These are phyloP conservation scores for Turritis glabra DNA, from an alignment of 345 rosid species.

Conservation along the genomic window DNA sequence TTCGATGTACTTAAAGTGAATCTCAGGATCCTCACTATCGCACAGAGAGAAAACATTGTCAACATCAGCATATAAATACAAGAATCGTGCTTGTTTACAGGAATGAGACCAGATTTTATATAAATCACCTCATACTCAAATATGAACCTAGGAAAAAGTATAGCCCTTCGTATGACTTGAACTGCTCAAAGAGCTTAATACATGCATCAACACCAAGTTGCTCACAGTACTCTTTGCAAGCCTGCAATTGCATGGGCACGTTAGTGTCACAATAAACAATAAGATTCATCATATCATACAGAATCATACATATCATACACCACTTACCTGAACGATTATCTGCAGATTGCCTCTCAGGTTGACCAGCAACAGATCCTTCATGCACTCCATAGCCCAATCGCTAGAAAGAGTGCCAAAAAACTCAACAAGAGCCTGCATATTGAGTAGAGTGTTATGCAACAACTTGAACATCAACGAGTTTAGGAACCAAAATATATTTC, in stretches of 20 bases:
- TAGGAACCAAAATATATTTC: background rate
- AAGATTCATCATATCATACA: slow-evolving; percentile 7
- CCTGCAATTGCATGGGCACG: slow-evolving; percentile 47
- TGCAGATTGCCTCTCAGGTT: slow-evolving; percentile 95
- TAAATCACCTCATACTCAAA: slow-evolving; percentile 83
- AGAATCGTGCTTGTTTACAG: slow-evolving; percentile 17
- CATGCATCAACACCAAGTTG: slow-evolving; percentile 95
- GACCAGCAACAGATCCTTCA: slow-evolving; percentile 95
- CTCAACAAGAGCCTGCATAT: slow-evolving; percentile 87
- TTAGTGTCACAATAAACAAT: slow-evolving; percentile 21
- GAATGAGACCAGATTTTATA: slow-evolving; percentile 11
- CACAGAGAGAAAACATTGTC: slow-evolving; percentile 21
- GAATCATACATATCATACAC: slow-evolving; percentile 14
- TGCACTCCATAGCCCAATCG: slow-evolving; percentile 99
- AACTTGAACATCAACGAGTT: slow-evolving; percentile 8
- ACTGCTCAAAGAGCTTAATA: slow-evolving; percentile 94
- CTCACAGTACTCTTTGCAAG: slow-evolving; percentile 98
- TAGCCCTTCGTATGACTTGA: slow-evolving; percentile 95
- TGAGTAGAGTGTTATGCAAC: slow-evolving; percentile 14
- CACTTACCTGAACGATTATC: slow-evolving; percentile 91
- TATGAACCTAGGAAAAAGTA: slow-evolving; percentile 97
- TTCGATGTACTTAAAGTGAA: slow-evolving; percentile 97
- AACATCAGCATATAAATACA: slow-evolving; percentile 15
- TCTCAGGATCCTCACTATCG: slow-evolving; percentile 96
- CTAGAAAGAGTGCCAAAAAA: slow-evolving; percentile 96